These are phyloP conservation scores for Gymnopilus dilepis DNA, from an alignment of 768 basidiomycete species.

Conservation along the genomic window DNA sequence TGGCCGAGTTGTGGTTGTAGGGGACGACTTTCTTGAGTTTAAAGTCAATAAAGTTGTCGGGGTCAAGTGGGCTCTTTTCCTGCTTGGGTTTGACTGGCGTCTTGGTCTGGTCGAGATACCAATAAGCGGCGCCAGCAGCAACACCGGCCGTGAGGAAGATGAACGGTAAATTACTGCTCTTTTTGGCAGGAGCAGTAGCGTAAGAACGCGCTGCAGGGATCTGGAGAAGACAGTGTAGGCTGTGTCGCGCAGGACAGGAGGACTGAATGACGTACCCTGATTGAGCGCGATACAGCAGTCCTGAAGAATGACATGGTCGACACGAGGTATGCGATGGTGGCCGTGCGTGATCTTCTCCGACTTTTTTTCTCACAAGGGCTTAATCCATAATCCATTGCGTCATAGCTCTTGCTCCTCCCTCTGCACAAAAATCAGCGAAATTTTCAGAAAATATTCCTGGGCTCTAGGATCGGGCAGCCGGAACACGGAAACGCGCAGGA, in stretches of 20 bases:
- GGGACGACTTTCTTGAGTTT: constrained; percentile 79
- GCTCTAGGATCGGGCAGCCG: neutral
- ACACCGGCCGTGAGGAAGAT: constrained; percentile 55
- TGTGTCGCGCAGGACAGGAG: neutral
- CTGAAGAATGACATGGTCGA: constrained; percentile 49
- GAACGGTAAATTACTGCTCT: constrained; percentile 54
- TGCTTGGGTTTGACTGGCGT: constrained; percentile 41
- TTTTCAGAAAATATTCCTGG: constrained; percentile 2
- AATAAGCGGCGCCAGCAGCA: constrained; percentile 47
- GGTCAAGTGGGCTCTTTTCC: constrained; percentile 74
- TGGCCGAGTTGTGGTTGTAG: constrained; percentile 95
- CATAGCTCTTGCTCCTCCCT: constrained; percentile 16
- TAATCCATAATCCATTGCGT: constrained; percentile 20
- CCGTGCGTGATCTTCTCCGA: neutral
- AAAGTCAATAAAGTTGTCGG: constrained; percentile 78
- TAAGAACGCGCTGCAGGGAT: constrained; percentile 43
- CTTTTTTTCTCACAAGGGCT: constrained; percentile 21
- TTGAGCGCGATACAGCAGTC: constrained; percentile 45
- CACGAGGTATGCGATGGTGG: constrained; percentile 9
- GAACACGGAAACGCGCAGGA: neutral
- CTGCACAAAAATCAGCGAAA: constrained; percentile 2
- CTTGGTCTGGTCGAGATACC: constrained; percentile 51
- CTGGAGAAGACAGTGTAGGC: constrained; percentile 27
- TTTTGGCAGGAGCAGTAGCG: constrained; percentile 46
- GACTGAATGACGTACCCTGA: constrained; percentile 38